Evolutionary conservation across 2,329 filamentous ascomycete species (phyloP).

Genomic region (Berkeleyomyces rouxiae): DNA sequence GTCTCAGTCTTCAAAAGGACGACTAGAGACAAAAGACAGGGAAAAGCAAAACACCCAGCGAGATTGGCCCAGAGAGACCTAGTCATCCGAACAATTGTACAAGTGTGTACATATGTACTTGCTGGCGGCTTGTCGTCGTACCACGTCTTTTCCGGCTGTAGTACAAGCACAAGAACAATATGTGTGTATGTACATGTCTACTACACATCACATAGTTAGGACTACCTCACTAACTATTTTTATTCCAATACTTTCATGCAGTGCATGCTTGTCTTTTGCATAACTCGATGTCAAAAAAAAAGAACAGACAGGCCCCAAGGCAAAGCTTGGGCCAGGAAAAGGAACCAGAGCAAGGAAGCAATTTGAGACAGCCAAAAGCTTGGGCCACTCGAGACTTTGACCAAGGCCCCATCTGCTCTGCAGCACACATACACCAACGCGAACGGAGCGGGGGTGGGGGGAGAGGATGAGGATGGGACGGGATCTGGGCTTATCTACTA

Average conservation of each 20-base stretch:
- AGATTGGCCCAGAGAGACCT: no score
- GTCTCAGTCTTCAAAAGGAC: no score
- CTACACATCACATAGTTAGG: not conserved
- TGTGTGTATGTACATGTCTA: not conserved
- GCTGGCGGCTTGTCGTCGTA: not conserved
- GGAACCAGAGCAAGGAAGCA: not conserved
- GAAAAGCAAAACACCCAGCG: no score
- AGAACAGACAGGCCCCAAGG: not conserved
- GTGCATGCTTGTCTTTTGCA: no score
- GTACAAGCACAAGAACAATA: not conserved
- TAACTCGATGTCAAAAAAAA: not conserved
- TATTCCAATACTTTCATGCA: no score
- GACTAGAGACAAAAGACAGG: no score
- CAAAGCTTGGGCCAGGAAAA: not conserved
- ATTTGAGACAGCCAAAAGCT: slow-evolving; percentile 1
- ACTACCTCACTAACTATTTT: no score
- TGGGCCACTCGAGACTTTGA: not conserved
- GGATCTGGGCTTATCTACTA: not conserved
- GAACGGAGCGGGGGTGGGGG: not conserved
- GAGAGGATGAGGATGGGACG: not conserved
- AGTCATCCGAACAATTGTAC: no score
- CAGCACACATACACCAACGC: not conserved
- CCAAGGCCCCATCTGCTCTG: not conserved
- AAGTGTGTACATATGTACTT: not conserved
- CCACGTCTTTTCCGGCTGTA: not conserved